A percentile compares a stretch with the other conserved stretches of the same genome.
These are phyloP conservation scores for Epichloe uncinata DNA, from an alignment of 2,329 filamentous ascomycete species.

Conservation along the genomic window DNA sequence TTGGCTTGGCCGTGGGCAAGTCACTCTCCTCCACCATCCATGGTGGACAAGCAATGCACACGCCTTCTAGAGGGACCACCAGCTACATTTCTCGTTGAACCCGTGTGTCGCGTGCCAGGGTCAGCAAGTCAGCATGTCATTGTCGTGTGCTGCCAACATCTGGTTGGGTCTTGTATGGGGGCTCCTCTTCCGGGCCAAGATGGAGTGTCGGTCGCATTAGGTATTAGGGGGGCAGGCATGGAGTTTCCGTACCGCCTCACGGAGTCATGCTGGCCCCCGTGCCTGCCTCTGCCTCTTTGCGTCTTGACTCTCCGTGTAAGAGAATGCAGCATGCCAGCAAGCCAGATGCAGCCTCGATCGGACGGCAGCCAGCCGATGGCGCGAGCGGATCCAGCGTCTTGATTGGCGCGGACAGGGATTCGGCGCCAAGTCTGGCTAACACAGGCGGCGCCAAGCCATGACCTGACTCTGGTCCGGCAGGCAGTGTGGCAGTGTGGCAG, in stretches of 20 bases:
- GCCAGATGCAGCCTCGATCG: not conserved
- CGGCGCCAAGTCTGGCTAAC: conserved; percentile 4
- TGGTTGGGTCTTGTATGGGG: not conserved
- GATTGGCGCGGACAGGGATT: conserved; percentile 2
- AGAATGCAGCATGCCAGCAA: not conserved
- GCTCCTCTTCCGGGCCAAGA: not conserved
- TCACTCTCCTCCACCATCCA: not conserved
- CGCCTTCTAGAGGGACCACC: not conserved
- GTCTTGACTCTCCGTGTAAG: not conserved
- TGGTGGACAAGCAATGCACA: not conserved
- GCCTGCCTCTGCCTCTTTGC: not conserved
- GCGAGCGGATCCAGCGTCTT: not conserved
- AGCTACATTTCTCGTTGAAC: not conserved
- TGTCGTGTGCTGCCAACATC: not conserved
- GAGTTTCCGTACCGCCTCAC: not conserved
- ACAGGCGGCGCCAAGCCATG: not conserved
- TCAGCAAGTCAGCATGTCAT: not conserved
- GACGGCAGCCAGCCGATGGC: conserved; percentile 3
- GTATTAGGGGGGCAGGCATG: not conserved
- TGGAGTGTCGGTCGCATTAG: not conserved
- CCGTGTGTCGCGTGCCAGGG: not conserved
- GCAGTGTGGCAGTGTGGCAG: no score
- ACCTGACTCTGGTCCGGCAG: not conserved
- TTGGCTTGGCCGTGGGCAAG: not conserved
- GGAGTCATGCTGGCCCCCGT: conserved; percentile 3